Percentiles rank a stretch among this genome's conserved stretches.
phyloP scores from a whole-genome alignment of 371 early-diverging fungal genomes.

The Apophysomyces sp. region DNA sequence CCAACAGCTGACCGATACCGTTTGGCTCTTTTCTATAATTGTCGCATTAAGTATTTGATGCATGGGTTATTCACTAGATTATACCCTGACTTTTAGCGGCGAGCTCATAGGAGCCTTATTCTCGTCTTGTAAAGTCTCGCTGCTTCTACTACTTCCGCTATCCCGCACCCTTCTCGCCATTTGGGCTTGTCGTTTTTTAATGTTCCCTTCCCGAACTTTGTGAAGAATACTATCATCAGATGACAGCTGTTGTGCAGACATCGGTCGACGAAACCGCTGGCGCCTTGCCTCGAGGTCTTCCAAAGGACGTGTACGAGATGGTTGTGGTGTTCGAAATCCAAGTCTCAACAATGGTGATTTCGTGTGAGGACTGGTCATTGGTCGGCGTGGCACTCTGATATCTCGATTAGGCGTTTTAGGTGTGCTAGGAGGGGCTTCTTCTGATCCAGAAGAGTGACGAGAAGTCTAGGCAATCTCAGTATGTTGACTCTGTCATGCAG shows the following conservation, averaged over 20 bases:
- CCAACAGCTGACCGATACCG: neutral
- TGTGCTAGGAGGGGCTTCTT: neutral
- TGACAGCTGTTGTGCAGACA: constrained; percentile 4
- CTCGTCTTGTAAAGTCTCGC: constrained; percentile 2
- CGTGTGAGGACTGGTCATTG: constrained; percentile 15
- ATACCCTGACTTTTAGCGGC: neutral
- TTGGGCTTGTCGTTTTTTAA: constrained; percentile 16
- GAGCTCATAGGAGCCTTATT: constrained; percentile 15
- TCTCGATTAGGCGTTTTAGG: neutral
- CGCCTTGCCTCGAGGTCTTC: neutral
- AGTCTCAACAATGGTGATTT: constrained; percentile 7
- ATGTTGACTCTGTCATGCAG: neutral
- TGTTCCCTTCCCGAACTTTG: constrained; percentile 30
- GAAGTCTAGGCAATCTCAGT: neutral
- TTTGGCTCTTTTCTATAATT: neutral
- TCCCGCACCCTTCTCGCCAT: neutral
- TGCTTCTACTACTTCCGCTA: neutral
- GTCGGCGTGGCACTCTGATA: neutral
- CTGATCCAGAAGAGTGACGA: neutral
- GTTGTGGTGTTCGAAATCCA: constrained; percentile 40
- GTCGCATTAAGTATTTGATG: neutral
- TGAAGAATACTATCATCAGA: constrained; percentile 28
- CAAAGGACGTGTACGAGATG: constrained; percentile 10
- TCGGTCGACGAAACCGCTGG: neutral
- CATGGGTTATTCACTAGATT: neutral